Percentiles rank a stretch among this genome's conserved stretches.
Conservation (phyloP, 73 alveolate genomes). For the Blepharisma japonicum region DNA sequence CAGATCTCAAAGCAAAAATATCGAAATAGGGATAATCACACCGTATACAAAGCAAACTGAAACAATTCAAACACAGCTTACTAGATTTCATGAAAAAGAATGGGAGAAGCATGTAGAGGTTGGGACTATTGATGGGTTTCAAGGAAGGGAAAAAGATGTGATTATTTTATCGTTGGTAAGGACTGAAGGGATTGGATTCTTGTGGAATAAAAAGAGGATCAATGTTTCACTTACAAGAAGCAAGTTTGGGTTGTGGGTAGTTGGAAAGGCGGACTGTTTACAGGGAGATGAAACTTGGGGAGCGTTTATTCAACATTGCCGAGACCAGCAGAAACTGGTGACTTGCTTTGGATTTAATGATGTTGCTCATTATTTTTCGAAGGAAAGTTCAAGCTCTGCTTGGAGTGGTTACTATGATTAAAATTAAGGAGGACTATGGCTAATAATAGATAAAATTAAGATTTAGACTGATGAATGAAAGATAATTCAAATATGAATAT, state of each 20-base stretch:
- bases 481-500: too few species aligned
- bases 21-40: conserved; percentile 92
- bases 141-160: conserved; percentile 98
- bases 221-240: conserved; percentile 96
- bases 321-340: neutral
- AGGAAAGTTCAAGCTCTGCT: too few species aligned
- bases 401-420: too few species aligned
- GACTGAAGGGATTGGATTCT: conserved; percentile 92
- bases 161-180: conserved; percentile 95
- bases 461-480: too few species aligned
- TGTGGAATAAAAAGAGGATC: conserved; percentile 92
- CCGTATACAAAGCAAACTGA: conserved; percentile 92
- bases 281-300: too few species aligned
- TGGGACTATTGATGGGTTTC: conserved; percentile 96
- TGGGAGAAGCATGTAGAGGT: conserved; percentile 3
- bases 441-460: too few species aligned
- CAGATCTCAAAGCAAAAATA: conserved; percentile 68
- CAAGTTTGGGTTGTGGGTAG: neutral
- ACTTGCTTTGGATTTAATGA: neutral
- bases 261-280: too few species aligned
- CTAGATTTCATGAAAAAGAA: neutral
- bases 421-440: too few species aligned
- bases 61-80: neutral
- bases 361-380: neutral
- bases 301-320: neutral